Percentiles rank a stretch among this genome's conserved stretches.
These are phyloP conservation scores for Hypholoma sublateritium DNA, from an alignment of 768 basidiomycete species.

Conservation along the genomic window DNA sequence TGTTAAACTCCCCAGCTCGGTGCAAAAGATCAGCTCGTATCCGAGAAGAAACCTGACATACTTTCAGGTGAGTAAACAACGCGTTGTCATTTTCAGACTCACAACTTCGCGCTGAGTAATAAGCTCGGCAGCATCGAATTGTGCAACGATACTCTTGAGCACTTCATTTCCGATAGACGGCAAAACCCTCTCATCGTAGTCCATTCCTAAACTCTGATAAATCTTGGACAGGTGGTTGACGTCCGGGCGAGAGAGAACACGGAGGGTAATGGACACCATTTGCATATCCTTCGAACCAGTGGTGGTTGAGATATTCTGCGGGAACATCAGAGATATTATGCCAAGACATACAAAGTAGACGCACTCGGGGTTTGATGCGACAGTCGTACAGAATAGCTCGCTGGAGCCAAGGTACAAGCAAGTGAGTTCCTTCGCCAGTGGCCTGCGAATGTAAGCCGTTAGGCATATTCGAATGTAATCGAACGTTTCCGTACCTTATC, in stretches of 20 bases:
- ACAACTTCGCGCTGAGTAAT: conserved; percentile 99
- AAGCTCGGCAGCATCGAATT: conserved; percentile 95
- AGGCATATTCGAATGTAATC: neutral
- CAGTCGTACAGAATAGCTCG: conserved; percentile 97
- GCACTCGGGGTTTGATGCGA: conserved; percentile 91
- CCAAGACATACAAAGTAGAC: conserved; percentile 20
- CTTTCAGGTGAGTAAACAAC: neutral
- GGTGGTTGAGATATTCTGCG: conserved; percentile 94
- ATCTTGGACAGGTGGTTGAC: conserved; percentile 85
- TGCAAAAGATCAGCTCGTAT: conserved; percentile 91
- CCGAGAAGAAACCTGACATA: conserved; percentile 74
- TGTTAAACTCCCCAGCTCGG: conserved; percentile 94
- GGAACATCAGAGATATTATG: conserved; percentile 7
- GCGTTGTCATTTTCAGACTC: conserved; percentile 27
- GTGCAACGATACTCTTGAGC: conserved; percentile 95
- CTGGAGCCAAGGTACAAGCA: conserved; percentile 94
- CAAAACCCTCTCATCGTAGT: conserved; percentile 97
- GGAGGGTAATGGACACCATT: conserved; percentile 96
- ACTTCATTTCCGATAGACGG: conserved; percentile 99
- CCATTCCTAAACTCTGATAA: conserved; percentile 91
- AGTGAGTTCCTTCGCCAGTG: conserved; percentile 90
- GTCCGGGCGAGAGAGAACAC: conserved; percentile 94
- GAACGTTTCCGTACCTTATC: conserved; percentile 51
- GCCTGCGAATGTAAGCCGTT: conserved; percentile 49
- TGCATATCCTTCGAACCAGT: conserved; percentile 99